Evolutionary conservation across 179 eudicot species (phyloP).

Genomic region (Silene vulgaris): DNA sequence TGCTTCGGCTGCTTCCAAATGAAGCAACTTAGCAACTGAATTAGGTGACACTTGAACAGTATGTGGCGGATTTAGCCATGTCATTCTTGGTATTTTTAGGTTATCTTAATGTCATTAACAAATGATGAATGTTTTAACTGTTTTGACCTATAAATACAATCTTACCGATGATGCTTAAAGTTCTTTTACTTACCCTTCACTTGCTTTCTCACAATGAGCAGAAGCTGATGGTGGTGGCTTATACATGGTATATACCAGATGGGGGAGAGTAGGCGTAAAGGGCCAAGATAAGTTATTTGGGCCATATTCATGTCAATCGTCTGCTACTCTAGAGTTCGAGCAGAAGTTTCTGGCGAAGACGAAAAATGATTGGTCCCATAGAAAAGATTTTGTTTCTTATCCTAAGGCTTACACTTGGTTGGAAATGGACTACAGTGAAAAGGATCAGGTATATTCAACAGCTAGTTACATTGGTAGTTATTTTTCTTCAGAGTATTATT

Average conservation of each 20-base stretch:
- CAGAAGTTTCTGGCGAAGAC: slow-evolving; percentile 80
- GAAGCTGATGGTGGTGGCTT: slow-evolving; percentile 76
- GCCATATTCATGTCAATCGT: slow-evolving; percentile 52
- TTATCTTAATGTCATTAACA: not conserved
- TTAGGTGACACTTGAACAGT: not conserved
- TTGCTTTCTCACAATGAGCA: slow-evolving; percentile 34
- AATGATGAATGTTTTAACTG: not conserved
- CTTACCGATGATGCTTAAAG: not conserved
- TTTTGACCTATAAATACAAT: not conserved
- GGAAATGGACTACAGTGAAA: slow-evolving; percentile 89
- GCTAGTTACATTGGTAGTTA: not conserved
- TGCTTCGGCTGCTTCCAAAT: not conserved
- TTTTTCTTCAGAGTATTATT: not conserved
- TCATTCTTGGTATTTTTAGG: not conserved
- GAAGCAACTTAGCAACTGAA: slow-evolving; percentile 1
- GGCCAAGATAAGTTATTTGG: slow-evolving; percentile 87
- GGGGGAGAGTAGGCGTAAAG: slow-evolving; percentile 97
- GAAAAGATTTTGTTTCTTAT: slow-evolving; percentile 55
- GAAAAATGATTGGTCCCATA: slow-evolving; percentile 60
- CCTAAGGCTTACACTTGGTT: slow-evolving; percentile 80
- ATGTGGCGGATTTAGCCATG: not conserved
- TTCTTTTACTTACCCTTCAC: slow-evolving; percentile 8
- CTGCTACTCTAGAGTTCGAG: slow-evolving; percentile 68
- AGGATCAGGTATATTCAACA: slow-evolving; percentile 35
- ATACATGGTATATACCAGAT: slow-evolving; percentile 79